phyloP scores from a whole-genome alignment of 2,329 filamentous ascomycete species.

The Botryosphaeria agaves region DNA sequence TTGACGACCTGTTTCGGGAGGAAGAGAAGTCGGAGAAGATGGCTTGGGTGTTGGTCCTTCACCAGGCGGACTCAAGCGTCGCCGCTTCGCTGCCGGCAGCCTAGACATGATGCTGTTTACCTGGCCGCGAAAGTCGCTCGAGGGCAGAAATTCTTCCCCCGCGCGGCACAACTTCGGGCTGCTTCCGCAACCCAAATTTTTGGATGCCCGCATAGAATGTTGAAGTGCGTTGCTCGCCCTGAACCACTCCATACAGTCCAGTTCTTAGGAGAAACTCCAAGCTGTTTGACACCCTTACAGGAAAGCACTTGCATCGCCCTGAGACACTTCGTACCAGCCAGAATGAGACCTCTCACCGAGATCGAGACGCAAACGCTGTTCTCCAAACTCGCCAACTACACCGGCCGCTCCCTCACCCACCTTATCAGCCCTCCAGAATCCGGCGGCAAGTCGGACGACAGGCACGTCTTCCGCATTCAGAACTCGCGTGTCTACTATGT shows the following conservation, averaged over 20 bases:
- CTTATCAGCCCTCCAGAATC: slow-evolving; percentile 37
- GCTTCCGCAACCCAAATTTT: no score
- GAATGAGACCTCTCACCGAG: slow-evolving; percentile 70
- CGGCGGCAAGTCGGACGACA: slow-evolving; percentile 30
- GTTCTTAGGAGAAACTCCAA: no score
- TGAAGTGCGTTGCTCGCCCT: no score
- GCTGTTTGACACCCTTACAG: no score
- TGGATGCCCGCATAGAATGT: no score
- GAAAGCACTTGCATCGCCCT: no score
- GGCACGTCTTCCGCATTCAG: slow-evolving; percentile 74
- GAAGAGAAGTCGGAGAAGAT: slow-evolving; percentile 12
- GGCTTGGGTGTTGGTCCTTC: slow-evolving; percentile 17
- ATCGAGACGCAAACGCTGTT: slow-evolving; percentile 67
- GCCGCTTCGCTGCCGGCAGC: slow-evolving; percentile 29
- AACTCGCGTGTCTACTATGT: slow-evolving; percentile 83
- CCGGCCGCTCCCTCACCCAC: slow-evolving; percentile 68
- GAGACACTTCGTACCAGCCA: no score
- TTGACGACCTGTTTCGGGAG: slow-evolving; percentile 3
- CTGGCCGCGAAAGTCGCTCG: no score
- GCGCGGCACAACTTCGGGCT: no score
- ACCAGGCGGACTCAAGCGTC: slow-evolving; percentile 30
- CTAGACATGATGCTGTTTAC: slow-evolving; percentile 32
- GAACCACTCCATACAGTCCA: no score
- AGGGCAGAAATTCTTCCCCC: no score
- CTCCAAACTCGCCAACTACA: slow-evolving; percentile 87